phyloP scores from a whole-genome alignment of 306 rosid species.

The Cotoneaster glaucophyllus region DNA sequence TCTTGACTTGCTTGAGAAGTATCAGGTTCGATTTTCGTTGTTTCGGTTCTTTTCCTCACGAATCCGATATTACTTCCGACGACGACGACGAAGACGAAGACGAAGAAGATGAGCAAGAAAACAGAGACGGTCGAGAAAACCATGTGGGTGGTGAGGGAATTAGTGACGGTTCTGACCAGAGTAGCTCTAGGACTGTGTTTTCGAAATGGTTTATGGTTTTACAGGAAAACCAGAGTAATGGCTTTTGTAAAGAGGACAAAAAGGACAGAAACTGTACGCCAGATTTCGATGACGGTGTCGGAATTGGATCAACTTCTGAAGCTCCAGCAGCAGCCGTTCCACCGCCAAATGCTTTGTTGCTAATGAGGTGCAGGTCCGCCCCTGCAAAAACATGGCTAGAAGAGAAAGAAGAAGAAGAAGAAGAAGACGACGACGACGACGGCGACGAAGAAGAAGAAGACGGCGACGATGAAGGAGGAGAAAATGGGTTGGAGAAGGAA shows the following conservation, averaged over 20 bases:
- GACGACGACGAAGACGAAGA: constrained; percentile 62
- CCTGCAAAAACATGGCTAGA: constrained; percentile 73
- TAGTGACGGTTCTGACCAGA: constrained; percentile 27
- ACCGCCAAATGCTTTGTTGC: constrained; percentile 77
- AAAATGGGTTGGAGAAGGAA: constrained; percentile 13
- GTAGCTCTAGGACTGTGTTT: constrained; percentile 46
- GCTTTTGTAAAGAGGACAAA: constrained; percentile 23
- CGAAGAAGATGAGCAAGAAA: constrained; percentile 16
- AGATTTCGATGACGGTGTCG: not conserved
- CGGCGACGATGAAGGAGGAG: constrained; percentile 4
- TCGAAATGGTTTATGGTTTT: constrained; percentile 90
- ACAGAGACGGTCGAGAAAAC: constrained; percentile 10
- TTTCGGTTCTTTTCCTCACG: constrained; percentile 53
- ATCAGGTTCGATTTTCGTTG: constrained; percentile 67
- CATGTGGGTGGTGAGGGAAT: constrained; percentile 21
- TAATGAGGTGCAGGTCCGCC: constrained; percentile 93
- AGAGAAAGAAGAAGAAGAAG: constrained; percentile 24
- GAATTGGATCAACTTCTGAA: not conserved
- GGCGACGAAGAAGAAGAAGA: constrained; percentile 9
- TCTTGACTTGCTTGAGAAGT: constrained; percentile 63
- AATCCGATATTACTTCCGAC: constrained; percentile 37
- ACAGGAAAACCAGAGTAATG: constrained; percentile 49
- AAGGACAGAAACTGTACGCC: constrained; percentile 2
- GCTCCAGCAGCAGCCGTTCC: constrained; percentile 30
- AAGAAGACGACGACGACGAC: not conserved